phyloP scores from a whole-genome alignment of 2,329 filamentous ascomycete genomes.

The Fusarium domesticum region DNA sequence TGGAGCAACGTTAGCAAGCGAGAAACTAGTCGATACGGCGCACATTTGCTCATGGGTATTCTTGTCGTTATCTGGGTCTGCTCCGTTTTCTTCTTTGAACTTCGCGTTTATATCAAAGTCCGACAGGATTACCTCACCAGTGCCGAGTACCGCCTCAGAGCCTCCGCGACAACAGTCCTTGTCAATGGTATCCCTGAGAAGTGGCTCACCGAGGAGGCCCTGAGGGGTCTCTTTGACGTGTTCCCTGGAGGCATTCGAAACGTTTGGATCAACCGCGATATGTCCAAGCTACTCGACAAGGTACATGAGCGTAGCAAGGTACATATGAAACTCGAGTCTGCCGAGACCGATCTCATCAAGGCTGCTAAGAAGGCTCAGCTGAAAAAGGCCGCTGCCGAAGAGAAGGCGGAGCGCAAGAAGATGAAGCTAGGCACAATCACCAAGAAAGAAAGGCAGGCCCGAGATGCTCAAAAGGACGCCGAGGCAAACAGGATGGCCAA shows the following conservation, averaged over 20 bases:
- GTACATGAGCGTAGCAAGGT: constrained; percentile 71
- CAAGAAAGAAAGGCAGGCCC: constrained; percentile 49
- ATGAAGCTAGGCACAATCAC: constrained; percentile 47
- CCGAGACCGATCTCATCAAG: constrained; percentile 81
- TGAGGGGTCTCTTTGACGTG: constrained; percentile 85
- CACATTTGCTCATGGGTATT: constrained; percentile 77
- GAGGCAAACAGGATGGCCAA: constrained; percentile 51
- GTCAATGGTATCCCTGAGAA: constrained; percentile 87
- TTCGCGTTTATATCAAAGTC: constrained; percentile 85
- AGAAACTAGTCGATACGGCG: constrained; percentile 72
- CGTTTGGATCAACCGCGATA: constrained; percentile 93
- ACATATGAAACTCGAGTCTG: constrained; percentile 69
- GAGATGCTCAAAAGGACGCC: constrained; percentile 47
- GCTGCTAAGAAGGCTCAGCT: constrained; percentile 74
- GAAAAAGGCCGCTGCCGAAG: constrained; percentile 62
- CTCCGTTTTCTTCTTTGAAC: constrained; percentile 79
- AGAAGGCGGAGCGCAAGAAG: constrained; percentile 60
- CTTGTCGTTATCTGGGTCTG: constrained; percentile 80
- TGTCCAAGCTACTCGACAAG: constrained; percentile 79
- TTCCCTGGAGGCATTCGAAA: constrained; percentile 94
- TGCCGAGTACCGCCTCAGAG: constrained; percentile 87
- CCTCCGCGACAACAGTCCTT: constrained; percentile 92
- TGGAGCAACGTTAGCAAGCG: constrained; percentile 78
- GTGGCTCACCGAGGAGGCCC: constrained; percentile 81
- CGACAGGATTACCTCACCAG: constrained; percentile 93